Conservation (phyloP, 2,329 filamentous ascomycete species). For the Verticillium nonalfalfae region DNA sequence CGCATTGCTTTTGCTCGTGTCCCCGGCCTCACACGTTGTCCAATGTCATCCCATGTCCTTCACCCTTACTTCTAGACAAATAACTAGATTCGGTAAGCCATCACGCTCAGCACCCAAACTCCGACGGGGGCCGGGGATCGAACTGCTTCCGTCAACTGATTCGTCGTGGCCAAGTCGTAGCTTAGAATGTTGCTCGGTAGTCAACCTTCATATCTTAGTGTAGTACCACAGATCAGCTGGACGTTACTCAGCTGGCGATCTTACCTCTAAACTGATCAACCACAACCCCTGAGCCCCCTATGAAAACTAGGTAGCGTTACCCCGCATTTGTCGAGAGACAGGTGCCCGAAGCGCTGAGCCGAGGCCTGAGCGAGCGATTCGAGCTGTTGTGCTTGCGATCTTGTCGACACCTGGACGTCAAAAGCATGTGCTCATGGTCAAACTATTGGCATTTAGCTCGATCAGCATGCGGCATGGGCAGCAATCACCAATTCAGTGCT, state of each 20-base stretch:
- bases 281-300: background rate
- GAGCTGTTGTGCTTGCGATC: background rate
- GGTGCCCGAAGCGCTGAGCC: background rate
- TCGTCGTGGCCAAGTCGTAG: too few species aligned
- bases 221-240: background rate
- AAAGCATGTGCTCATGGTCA: background rate
- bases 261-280: background rate
- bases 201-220: background rate
- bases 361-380: background rate
- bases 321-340: background rate
- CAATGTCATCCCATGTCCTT: too few species aligned
- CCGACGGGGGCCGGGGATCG: too few species aligned
- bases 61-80: too few species aligned
- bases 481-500: too few species aligned
- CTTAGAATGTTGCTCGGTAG: too few species aligned
- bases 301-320: background rate
- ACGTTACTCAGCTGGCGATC: background rate
- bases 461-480: background rate
- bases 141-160: too few species aligned
- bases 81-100: too few species aligned
- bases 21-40: too few species aligned
- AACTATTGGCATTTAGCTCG: background rate
- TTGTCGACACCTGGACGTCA: background rate
- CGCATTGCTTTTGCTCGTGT: too few species aligned
- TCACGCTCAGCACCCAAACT: too few species aligned